Evolutionary conservation across 257 asterid species (phyloP), one percentile per base, ranked within the genome.

Genomic region (Anisodus tanguticus): DNA sequence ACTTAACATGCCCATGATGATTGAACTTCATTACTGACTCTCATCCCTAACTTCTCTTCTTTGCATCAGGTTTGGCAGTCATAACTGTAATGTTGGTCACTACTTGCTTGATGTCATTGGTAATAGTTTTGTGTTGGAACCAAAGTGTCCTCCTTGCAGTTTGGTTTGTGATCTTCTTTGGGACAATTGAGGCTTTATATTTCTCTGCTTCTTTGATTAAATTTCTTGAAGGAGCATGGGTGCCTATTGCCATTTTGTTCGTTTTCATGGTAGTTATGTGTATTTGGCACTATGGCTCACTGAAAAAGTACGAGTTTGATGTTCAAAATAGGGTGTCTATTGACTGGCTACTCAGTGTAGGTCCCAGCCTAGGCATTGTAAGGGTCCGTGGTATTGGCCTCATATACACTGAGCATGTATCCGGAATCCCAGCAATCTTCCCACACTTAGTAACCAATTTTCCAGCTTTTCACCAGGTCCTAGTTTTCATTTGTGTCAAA

Each of bases 61-160:
- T n/a, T 12, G 22, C 6, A 79, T 86, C 90, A 95, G 99, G 99
- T 79, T 83, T 95, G 89, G 99, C 99, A 7, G 98, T 94, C 17
- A 94, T 95, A 85, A 94, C 99, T 1, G 99, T 95, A 49, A 95
- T 95, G 99, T 93, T 95, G 76, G 99, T 95, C 12, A 95, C 99
- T 9, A 95, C 99, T 13, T 95, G 98, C 88, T 83, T 95, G 91
- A 95, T 94, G 99, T 95, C 99, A 15, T 92, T 95, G 8, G 93
- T 95, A 13, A 93, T 95, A 37, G 96, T 95, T 45, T 54, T 95
- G 13, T 95, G 99, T 87, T 95, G 99, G 99, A 91, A 92, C 90
- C 88, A 58, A 81, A 90, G 85, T 49, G 88, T 95, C 6, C 9
- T 93, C 87, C 85, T 94, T 1, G 98, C 99, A 2, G 39, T 93